Evolutionary conservation across 1,139 yeast genomes (phyloP), one percentile per base, ranked within the genome.

Genomic region (Saccharomycopsis hybrid): DNA sequence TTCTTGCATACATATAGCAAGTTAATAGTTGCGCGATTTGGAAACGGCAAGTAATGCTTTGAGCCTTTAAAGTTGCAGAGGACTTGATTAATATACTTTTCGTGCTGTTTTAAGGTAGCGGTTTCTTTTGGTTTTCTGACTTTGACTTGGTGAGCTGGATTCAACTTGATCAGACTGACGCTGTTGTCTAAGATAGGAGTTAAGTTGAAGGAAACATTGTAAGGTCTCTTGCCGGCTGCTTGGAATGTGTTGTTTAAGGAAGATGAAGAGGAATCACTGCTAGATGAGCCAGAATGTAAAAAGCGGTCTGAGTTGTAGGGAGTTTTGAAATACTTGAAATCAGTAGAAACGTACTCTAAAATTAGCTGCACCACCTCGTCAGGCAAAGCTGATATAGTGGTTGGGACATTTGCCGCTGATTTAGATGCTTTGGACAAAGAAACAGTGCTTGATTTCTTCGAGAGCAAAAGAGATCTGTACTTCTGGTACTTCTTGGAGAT

Each of bases 1-100:
- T 66, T 62, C 53, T 68, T 74, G 59, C 72, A 72, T 4, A 80
- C 78, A 54, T 72, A 74, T 37, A 82, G 62, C 56, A 82, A 74
- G 39, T 59, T 59, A 73, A 65, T 33, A 32, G 67, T 54, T 2
- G 69, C 55, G 24, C 51, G 58, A 33, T 63, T 39, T 3, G 55
- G 50, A 9, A 9, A 25, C 11, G 45, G n/a, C 9, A 37, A 27
- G 31, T 52, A 51, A 32, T 50, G 46, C 9, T 11, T 4, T 31
- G 54, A 50, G 9, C 11, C 18, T 40, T 50, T 52, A 33, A 33
- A 52, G 39, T 52, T 52, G 11, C 37, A 9, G 28, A 52, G 28
- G 11, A 52, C 46, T 27, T 45, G 52, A 35, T 52, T 39, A 11
- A 52, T 9, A 36, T 52, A 52, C 3, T 35, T 33, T 24, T 11